These are phyloP conservation scores for Nemania diffusa DNA, from an alignment of 2,329 filamentous ascomycete species.

Conservation along the genomic window DNA sequence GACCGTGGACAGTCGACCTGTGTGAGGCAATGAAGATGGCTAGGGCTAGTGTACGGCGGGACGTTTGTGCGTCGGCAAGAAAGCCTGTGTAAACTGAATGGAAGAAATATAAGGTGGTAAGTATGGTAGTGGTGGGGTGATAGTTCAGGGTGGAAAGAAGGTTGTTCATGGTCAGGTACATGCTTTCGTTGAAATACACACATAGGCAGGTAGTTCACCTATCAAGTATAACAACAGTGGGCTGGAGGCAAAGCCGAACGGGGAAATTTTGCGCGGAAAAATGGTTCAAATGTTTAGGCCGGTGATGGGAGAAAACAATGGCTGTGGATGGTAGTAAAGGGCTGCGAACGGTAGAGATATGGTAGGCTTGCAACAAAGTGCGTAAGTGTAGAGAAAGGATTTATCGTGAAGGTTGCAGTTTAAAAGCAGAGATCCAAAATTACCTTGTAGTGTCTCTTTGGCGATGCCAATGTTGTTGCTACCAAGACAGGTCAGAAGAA, in stretches of 20 bases:
- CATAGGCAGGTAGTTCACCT: background rate
- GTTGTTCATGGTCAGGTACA: too few species aligned
- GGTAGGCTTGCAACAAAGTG: background rate
- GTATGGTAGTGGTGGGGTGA: background rate
- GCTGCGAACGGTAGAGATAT: background rate
- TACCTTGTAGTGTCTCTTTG: constrained; percentile 37
- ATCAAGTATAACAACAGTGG: background rate
- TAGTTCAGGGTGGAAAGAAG: background rate
- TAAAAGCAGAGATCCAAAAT: background rate
- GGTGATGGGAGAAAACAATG: background rate
- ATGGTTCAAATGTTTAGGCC: background rate
- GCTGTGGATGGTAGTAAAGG: background rate
- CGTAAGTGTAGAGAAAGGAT: background rate
- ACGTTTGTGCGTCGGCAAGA: too few species aligned
- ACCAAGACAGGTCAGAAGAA: constrained; percentile 57
- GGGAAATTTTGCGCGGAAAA: background rate
- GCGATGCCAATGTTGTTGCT: constrained; percentile 53
- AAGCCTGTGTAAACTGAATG: too few species aligned
- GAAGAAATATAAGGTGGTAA: background rate
- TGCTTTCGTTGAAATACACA: background rate
- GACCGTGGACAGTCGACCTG: background rate
- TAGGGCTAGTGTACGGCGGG: background rate
- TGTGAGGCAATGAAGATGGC: background rate
- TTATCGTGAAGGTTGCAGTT: background rate
- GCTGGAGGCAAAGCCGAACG: background rate